Evolutionary conservation across 192 early-diverging fungal species (phyloP), one percentile per base, ranked within the genome.

Genomic region (Chytriomyces sp.): DNA sequence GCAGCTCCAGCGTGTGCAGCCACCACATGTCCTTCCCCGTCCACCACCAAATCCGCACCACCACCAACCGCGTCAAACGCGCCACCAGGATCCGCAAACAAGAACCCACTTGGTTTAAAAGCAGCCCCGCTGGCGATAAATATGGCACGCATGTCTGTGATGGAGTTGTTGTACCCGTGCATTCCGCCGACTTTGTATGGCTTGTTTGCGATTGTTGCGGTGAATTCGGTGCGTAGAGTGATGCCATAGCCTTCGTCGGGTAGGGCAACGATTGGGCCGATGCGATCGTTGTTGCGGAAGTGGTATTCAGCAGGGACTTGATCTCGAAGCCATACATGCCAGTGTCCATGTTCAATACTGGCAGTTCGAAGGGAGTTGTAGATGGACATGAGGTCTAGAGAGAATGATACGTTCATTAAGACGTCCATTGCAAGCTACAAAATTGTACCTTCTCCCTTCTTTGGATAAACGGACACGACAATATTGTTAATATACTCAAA

Each of bases 81-180:
- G 35, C 23, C 44, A 5, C 10, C 48, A 11, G 20, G 8, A 9
- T 24, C 64, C 20, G 11, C 28, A 67, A 24, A 44, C 45, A 16
- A 8, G n/a, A 26, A 9, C 48, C 61, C 28, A 44, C 35, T 47
- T 5, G 24, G 1, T 23, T 35, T 50, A 78, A 94, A 92, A 5
- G 86, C 80, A 0, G 93, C 93, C 4, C 94, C 95, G 26, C 77
- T 81, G 4, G 93, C 95, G 65, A 94, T 80, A 79, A 96, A 95
- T 9, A 94, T 91, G 2, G 94, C 92, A 7, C 93, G 86, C 94
- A 98, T 96, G 7, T 92, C 88, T 6, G 82, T 79, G 45, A 89
- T 76, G 73, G 85, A 48, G 81, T 92, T 87, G 75, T 95, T 92
- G 82, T 93, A 97, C 8, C 96, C 96, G 79, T 97, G 96, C n/a